These are phyloP conservation scores for Leptographium lundbergii DNA, from an alignment of 2,329 filamentous ascomycete genomes.

Conservation along the genomic window DNA sequence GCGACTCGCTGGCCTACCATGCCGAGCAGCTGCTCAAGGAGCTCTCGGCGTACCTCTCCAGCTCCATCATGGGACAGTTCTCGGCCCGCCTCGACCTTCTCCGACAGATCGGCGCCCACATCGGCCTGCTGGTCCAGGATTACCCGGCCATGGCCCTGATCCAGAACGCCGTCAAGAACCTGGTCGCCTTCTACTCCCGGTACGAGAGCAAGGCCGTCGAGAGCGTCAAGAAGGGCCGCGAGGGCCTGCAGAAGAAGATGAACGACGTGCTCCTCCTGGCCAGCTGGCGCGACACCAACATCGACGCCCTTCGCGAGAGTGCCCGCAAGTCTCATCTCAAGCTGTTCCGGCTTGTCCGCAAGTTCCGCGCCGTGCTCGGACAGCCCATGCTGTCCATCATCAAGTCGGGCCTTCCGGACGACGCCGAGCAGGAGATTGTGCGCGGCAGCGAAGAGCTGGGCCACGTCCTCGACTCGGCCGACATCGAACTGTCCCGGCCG, in stretches of 20 bases:
- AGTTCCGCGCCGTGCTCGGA: slow-evolving; percentile 69
- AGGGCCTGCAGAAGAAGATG: slow-evolving; percentile 76
- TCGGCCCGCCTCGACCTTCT: slow-evolving; percentile 59
- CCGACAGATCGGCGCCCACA: slow-evolving; percentile 49
- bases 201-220: slow-evolving; percentile 57
- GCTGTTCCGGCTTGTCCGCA: slow-evolving; percentile 79
- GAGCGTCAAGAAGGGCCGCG: slow-evolving; percentile 52
- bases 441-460: slow-evolving; percentile 8
- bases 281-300: slow-evolving; percentile 98
- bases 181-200: slow-evolving; percentile 61
- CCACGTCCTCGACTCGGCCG: background rate
- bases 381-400: slow-evolving; percentile 60
- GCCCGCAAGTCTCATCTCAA: slow-evolving; percentile 84
- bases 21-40: slow-evolving; percentile 58
- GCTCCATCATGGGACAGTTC: slow-evolving; percentile 73
- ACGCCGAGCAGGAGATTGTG: slow-evolving; percentile 15
- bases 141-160: slow-evolving; percentile 46
- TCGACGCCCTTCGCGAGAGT: slow-evolving; percentile 77
- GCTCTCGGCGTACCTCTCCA: slow-evolving; percentile 66
- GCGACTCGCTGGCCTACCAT: slow-evolving; percentile 41
- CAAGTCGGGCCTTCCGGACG: slow-evolving; percentile 45
- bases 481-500: slow-evolving; percentile 1
- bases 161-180: slow-evolving; percentile 56
- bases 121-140: slow-evolving; percentile 47
- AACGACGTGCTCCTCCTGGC: slow-evolving; percentile 85